Percentiles rank a stretch among this genome's conserved stretches.
Evolutionary conservation across 495 filamentous ascomycete species (phyloP).

Genomic region (Penicillium paradoxum): DNA sequence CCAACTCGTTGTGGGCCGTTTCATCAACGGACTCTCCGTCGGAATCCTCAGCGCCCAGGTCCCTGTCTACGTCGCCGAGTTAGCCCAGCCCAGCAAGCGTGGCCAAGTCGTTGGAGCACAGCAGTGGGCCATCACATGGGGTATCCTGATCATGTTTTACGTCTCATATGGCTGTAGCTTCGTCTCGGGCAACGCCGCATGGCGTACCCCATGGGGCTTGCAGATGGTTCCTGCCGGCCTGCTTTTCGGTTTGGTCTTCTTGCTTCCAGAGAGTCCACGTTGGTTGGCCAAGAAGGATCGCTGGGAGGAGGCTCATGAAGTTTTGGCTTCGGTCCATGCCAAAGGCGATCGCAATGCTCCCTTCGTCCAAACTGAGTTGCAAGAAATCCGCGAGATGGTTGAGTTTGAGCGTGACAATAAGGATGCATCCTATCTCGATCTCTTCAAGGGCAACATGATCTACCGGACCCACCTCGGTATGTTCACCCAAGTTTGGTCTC

Average conservation of each 20-base stretch:
- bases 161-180: constrained; percentile 48
- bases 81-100: constrained; percentile 62
- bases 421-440: constrained; percentile 62
- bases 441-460: constrained; percentile 67
- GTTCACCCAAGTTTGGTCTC: constrained; percentile 80
- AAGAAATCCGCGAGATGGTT: constrained; percentile 64
- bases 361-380: constrained; percentile 59
- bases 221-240: constrained; percentile 65
- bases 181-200: constrained; percentile 55
- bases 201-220: constrained; percentile 70
- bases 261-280: constrained; percentile 68
- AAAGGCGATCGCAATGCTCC: constrained; percentile 56
- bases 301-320: constrained; percentile 61
- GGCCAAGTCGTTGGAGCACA: constrained; percentile 67
- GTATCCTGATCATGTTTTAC: constrained; percentile 72
- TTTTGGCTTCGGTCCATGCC: constrained; percentile 60
- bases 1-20: constrained; percentile 67
- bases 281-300: constrained; percentile 69
- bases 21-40: constrained; percentile 70
- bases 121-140: constrained; percentile 75
- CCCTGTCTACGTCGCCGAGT: constrained; percentile 71
- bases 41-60: constrained; percentile 75
- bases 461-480: constrained; percentile 70
- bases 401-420: constrained; percentile 62
- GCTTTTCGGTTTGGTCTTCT: constrained; percentile 53